Conservation (phyloP, 2,329 filamentous ascomycete genomes). For the Paecilomyces dactylethromorphus region DNA sequence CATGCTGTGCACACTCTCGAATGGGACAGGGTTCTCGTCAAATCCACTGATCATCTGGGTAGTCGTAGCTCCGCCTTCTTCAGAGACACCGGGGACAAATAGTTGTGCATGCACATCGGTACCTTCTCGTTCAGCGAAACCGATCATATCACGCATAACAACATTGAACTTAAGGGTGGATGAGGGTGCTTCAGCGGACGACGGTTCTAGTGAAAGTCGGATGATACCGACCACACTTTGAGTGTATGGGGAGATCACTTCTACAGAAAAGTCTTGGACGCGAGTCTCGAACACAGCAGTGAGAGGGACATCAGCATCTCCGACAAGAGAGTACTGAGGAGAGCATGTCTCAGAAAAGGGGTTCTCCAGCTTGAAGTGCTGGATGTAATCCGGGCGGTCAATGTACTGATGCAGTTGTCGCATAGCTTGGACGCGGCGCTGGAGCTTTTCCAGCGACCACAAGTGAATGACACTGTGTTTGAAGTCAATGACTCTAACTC, state of each 20-base stretch:
- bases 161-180: slow-evolving; percentile 97
- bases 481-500: slow-evolving; percentile 85
- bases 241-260: slow-evolving; percentile 88
- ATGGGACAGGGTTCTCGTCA: slow-evolving; percentile 84
- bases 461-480: slow-evolving; percentile 77
- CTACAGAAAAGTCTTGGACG: slow-evolving; percentile 88
- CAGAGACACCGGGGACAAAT: slow-evolving; percentile 87
- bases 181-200: slow-evolving; percentile 82
- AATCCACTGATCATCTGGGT: slow-evolving; percentile 93
- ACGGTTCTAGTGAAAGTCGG: slow-evolving; percentile 85
- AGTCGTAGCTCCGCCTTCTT: slow-evolving; percentile 85
- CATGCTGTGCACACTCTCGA: slow-evolving; percentile 98
- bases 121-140: slow-evolving; percentile 91
- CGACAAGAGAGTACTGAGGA: slow-evolving; percentile 85
- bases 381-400: slow-evolving; percentile 87
- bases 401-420: slow-evolving; percentile 95
- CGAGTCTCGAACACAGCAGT: slow-evolving; percentile 89
- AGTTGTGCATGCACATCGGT: slow-evolving; percentile 93
- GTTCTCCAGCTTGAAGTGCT: slow-evolving; percentile 87
- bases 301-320: slow-evolving; percentile 87
- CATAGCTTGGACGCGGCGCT: slow-evolving; percentile 83
- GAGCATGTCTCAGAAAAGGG: slow-evolving; percentile 88
- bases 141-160: slow-evolving; percentile 92
- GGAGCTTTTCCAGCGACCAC: slow-evolving; percentile 91
- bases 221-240: slow-evolving; percentile 85